Evolutionary conservation across 768 basidiomycete species (phyloP).

Genomic region (Hygrocybe punicea): DNA sequence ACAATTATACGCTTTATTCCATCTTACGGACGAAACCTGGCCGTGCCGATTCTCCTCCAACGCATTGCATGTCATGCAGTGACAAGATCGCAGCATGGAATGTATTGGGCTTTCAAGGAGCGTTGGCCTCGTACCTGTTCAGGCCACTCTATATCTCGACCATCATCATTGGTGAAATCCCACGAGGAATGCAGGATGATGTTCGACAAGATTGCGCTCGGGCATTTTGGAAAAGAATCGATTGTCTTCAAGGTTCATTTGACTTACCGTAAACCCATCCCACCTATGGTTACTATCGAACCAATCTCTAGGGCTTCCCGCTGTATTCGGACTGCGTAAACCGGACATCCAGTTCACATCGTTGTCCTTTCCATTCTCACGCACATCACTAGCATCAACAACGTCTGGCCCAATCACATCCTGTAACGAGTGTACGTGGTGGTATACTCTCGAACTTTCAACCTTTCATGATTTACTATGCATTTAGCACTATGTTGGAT

Average conservation of each 20-base stretch:
- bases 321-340: constrained; percentile 45
- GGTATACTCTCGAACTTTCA: neutral
- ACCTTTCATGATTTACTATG: neutral
- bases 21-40: constrained; percentile 92
- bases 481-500: constrained; percentile 67
- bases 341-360: constrained; percentile 60
- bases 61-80: constrained; percentile 86
- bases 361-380: constrained; percentile 58
- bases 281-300: neutral
- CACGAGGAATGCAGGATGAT: constrained; percentile 31
- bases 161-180: constrained; percentile 74
- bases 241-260: constrained; percentile 39
- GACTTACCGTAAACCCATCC: neutral
- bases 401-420: constrained; percentile 37
- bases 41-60: constrained; percentile 81
- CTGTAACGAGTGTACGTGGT: constrained; percentile 66
- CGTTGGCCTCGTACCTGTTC: constrained; percentile 56
- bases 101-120: constrained; percentile 82
- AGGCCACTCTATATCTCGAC: constrained; percentile 60
- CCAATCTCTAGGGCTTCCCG: constrained; percentile 41
- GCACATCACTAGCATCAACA: constrained; percentile 29
- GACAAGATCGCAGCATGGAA: constrained; percentile 93
- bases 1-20: constrained; percentile 71
- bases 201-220: constrained; percentile 63
- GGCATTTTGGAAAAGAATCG: constrained; percentile 62